Conservation (phyloP, 2,329 filamentous ascomycete genomes). For the Verticillium zaregamsianum region DNA sequence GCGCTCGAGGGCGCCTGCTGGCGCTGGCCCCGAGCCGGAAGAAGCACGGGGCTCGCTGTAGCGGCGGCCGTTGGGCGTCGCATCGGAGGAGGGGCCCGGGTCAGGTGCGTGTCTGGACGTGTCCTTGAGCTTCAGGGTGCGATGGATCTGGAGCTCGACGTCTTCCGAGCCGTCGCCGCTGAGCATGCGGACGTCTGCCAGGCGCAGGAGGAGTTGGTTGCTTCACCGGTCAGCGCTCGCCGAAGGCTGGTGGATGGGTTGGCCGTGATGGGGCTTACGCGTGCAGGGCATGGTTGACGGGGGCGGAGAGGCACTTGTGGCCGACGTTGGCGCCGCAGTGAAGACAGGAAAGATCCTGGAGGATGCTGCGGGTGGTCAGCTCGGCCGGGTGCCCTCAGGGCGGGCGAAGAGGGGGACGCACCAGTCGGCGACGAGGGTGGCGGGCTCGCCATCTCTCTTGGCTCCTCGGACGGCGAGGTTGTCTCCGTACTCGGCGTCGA, state of each 20-base stretch:
- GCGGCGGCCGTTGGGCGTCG: neutral
- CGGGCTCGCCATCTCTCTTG: conserved; percentile 23
- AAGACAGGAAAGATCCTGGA: conserved; percentile 31
- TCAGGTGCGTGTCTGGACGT: conserved; percentile 6
- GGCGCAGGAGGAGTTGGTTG: conserved; percentile 30
- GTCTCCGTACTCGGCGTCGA: conserved; percentile 17
- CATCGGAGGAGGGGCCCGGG: neutral
- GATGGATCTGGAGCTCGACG: conserved; percentile 26
- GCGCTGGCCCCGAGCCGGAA: neutral
- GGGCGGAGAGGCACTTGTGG: conserved; percentile 26
- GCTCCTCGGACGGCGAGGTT: conserved; percentile 18
- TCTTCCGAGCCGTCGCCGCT: conserved; percentile 1
- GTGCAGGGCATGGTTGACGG: conserved; percentile 30
- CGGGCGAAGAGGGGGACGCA: conserved; percentile 13
- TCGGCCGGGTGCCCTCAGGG: neutral
- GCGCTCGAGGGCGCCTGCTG: conserved; percentile 3
- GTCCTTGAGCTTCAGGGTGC: conserved; percentile 25
- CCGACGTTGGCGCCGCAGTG: conserved; percentile 27
- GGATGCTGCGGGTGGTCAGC: conserved; percentile 17
- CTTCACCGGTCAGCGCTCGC: conserved; percentile 15
- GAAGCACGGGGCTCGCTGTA: neutral
- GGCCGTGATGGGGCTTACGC: conserved; percentile 21
- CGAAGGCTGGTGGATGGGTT: neutral
- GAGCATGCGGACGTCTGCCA: conserved; percentile 21
- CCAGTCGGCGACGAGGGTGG: conserved; percentile 31